Evolutionary conservation across 345 rosid genomes (phyloP).

Genomic region (Anacardium occidentale): DNA sequence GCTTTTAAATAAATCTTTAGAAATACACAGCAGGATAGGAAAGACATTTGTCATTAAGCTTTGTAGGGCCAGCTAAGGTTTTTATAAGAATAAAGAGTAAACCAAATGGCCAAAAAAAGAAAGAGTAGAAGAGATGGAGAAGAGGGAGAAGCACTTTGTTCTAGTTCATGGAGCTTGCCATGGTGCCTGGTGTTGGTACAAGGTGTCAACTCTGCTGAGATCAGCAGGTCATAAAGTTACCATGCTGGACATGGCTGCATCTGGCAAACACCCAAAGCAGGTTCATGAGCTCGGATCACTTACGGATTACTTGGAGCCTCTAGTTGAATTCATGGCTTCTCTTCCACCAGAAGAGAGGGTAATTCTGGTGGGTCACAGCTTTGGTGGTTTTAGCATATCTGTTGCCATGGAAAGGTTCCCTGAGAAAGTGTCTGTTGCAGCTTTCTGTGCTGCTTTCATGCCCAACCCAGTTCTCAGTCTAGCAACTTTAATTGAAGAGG

Average conservation of each 20-base stretch:
- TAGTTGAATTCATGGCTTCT: slow-evolving; percentile 32
- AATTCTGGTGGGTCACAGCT: slow-evolving; percentile 41
- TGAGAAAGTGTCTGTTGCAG: slow-evolving; percentile 32
- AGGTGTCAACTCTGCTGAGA: slow-evolving; percentile 26
- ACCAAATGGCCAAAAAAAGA: background rate
- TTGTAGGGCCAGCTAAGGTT: background rate
- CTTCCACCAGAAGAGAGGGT: slow-evolving; percentile 36
- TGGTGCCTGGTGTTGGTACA: slow-evolving; percentile 39
- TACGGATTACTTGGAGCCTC: slow-evolving; percentile 34
- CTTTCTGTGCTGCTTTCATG: slow-evolving; percentile 34
- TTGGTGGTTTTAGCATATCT: slow-evolving; percentile 34
- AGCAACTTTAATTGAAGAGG: slow-evolving; percentile 32
- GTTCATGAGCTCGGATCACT: slow-evolving; percentile 24
- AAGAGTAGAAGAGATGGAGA: slow-evolving; percentile 1
- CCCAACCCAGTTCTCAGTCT: slow-evolving; percentile 35
- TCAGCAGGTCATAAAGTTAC: slow-evolving; percentile 31
- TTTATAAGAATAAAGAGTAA: background rate
- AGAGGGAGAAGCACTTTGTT: slow-evolving; percentile 14
- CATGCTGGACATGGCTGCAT: slow-evolving; percentile 34
- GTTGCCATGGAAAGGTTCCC: slow-evolving; percentile 48
- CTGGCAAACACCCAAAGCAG: slow-evolving; percentile 29
- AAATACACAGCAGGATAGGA: too few species aligned
- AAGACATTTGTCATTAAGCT: background rate
- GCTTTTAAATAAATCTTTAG: too few species aligned
- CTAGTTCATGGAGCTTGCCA: slow-evolving; percentile 22